Evolutionary conservation across 129 eudicot genomes (phyloP).

Genomic region (Chrysanthemum lavandulifolium): DNA sequence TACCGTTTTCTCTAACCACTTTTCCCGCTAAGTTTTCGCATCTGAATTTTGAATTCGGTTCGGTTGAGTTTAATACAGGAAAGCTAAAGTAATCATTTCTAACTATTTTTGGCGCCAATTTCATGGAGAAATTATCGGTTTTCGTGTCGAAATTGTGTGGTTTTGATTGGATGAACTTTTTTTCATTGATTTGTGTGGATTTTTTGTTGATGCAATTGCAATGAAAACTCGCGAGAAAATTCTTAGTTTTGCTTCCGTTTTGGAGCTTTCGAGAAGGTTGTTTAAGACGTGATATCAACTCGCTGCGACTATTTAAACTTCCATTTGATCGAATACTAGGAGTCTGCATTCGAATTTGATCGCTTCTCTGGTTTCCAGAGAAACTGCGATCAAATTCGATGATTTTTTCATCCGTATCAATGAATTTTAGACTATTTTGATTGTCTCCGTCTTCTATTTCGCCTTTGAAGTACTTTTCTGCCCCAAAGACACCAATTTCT

Average conservation of each 20-base stretch:
- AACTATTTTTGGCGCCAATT: constrained; percentile 18
- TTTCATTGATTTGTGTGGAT: constrained; percentile 45
- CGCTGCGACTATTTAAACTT: constrained; percentile 66
- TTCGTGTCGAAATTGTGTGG: constrained; percentile 9
- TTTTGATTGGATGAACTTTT: constrained; percentile 12
- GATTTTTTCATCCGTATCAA: neutral
- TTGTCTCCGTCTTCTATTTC: constrained; percentile 35
- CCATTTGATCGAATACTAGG: constrained; percentile 64
- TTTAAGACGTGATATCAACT: constrained; percentile 40
- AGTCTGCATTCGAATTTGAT: constrained; percentile 27
- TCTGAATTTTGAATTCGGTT: constrained; percentile 21
- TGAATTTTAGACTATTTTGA: constrained; percentile 7
- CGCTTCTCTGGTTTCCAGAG: neutral
- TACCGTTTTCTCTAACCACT: constrained; percentile 19
- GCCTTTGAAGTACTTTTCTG: constrained; percentile 81
- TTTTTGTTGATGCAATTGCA: constrained; percentile 55
- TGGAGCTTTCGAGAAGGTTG: constrained; percentile 24
- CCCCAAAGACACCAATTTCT: constrained; percentile 80
- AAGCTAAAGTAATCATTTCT: constrained; percentile 39
- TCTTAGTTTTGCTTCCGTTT: constrained; percentile 31
- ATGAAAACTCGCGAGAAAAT: constrained; percentile 46
- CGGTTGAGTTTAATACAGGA: constrained; percentile 41
- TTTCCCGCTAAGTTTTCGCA: constrained; percentile 34
- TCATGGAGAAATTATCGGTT: constrained; percentile 7
- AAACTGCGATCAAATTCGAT: constrained; percentile 9